phyloP scores from a whole-genome alignment of 1,284 basidiomycete species.

The Leccinum proliferum region DNA sequence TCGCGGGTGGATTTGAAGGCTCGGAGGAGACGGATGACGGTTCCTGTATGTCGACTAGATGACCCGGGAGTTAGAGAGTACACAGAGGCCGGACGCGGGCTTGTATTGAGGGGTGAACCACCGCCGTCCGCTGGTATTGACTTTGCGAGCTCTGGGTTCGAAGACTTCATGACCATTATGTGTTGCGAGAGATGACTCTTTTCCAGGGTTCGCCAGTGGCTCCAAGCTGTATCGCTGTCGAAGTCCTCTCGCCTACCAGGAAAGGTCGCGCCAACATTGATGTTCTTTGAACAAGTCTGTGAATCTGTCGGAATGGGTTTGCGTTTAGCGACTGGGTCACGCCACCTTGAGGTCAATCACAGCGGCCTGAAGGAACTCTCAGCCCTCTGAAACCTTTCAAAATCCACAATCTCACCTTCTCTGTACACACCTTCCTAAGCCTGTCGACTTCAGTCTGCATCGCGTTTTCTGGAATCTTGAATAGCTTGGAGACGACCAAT shows the following conservation, averaged over 20 bases:
- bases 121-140: slow-evolving; percentile 57
- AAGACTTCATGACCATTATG: slow-evolving; percentile 83
- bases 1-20: too few species aligned
- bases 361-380: slow-evolving; percentile 54
- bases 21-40: too few species aligned
- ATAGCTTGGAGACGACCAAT: slow-evolving; percentile 65
- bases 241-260: slow-evolving; percentile 90
- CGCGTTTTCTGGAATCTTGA: slow-evolving; percentile 65
- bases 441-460: slow-evolving; percentile 75
- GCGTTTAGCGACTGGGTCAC: not conserved
- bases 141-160: slow-evolving; percentile 85
- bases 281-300: slow-evolving; percentile 84
- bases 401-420: slow-evolving; percentile 50
- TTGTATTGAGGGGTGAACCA: slow-evolving; percentile 35
- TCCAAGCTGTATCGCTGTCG: slow-evolving; percentile 73
- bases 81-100: slow-evolving; percentile 49
- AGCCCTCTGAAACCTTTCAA: slow-evolving; percentile 4
- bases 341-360: slow-evolving; percentile 78
- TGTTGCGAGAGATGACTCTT: slow-evolving; percentile 81
- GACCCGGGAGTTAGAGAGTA: slow-evolving; percentile 39
- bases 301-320: slow-evolving; percentile 5
- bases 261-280: slow-evolving; percentile 79
- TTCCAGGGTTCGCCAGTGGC: slow-evolving; percentile 82
- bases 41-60: slow-evolving; percentile 39
- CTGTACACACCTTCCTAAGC: slow-evolving; percentile 66